These are phyloP conservation scores for Aspergillus sp. DNA, from an alignment of 2,329 filamentous ascomycete species.

Conservation along the genomic window DNA sequence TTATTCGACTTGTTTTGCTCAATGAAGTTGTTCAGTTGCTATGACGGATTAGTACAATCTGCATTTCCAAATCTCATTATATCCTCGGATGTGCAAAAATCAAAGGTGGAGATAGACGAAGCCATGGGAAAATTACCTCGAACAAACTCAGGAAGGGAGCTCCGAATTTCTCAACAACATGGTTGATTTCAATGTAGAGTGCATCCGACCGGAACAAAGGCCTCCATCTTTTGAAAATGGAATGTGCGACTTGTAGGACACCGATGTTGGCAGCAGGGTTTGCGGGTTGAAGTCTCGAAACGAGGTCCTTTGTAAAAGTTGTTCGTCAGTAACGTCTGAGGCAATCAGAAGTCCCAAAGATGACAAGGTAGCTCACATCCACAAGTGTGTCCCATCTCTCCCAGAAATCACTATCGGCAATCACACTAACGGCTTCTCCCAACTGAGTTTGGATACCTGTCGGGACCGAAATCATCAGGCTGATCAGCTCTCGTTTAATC, in stretches of 20 bases:
- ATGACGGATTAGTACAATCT: slow-evolving; percentile 15
- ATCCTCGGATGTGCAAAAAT: not conserved
- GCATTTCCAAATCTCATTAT: no score
- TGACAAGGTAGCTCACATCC: slow-evolving; percentile 55
- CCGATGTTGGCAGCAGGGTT: slow-evolving; percentile 87
- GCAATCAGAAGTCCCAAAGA: not conserved
- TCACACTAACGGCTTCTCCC: slow-evolving; percentile 93
- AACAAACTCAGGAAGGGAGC: slow-evolving; percentile 79
- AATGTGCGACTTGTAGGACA: slow-evolving; percentile 94
- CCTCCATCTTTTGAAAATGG: slow-evolving; percentile 94
- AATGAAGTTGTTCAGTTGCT: slow-evolving; percentile 58
- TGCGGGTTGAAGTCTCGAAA: slow-evolving; percentile 77
- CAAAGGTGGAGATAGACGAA: not conserved
- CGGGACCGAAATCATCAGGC: slow-evolving; percentile 92
- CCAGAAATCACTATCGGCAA: slow-evolving; percentile 98
- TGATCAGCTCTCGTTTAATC: slow-evolving; percentile 94
- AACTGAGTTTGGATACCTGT: slow-evolving; percentile 86
- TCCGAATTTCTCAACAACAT: slow-evolving; percentile 84
- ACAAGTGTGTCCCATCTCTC: slow-evolving; percentile 94
- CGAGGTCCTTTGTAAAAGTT: slow-evolving; percentile 65
- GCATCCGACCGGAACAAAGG: slow-evolving; percentile 91
- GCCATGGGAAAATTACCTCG: slow-evolving; percentile 52
- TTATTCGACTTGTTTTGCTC: slow-evolving; percentile 74
- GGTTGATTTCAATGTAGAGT: slow-evolving; percentile 92
- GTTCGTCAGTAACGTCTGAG: slow-evolving; percentile 2